These are phyloP conservation scores for Psidium guajava DNA, from an alignment of 345 rosid species.

Conservation along the genomic window DNA sequence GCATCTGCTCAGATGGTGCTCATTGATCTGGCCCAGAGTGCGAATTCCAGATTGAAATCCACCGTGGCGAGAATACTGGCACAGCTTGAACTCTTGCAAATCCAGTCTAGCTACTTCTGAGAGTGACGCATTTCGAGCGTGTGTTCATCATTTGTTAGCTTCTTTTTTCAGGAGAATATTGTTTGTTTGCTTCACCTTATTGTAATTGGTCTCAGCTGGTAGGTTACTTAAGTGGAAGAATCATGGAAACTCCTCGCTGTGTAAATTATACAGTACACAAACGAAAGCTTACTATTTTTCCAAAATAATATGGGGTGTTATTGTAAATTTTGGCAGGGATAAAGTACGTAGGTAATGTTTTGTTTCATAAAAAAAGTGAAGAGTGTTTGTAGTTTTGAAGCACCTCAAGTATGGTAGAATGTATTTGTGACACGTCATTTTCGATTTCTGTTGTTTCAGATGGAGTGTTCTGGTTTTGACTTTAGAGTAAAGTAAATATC, in stretches of 20 bases:
- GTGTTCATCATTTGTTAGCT: background rate
- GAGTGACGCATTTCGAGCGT: background rate
- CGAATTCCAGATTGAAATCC: constrained; percentile 33
- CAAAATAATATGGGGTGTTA: background rate
- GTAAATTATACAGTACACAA: background rate
- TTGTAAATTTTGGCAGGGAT: background rate
- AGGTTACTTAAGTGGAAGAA: background rate
- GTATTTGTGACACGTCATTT: background rate
- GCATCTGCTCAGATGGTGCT: constrained; percentile 44
- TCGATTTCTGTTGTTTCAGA: background rate
- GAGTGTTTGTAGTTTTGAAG: background rate
- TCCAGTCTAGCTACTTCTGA: constrained; percentile 57
- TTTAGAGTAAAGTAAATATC: no score
- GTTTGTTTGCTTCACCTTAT: background rate
- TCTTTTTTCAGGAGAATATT: background rate
- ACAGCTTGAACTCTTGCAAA: constrained; percentile 42
- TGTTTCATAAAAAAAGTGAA: background rate
- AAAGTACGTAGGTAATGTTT: background rate
- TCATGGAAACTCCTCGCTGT: background rate
- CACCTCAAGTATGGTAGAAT: background rate
- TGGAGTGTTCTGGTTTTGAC: no score
- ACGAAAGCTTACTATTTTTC: background rate
- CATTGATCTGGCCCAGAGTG: constrained; percentile 47
- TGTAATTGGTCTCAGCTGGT: background rate
- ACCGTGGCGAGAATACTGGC: constrained; percentile 36